A percentile compares a stretch with the other conserved stretches of the same genome.
phyloP scores from a whole-genome alignment of 176 grass and related monocot species.

The Oryza meridionalis region DNA sequence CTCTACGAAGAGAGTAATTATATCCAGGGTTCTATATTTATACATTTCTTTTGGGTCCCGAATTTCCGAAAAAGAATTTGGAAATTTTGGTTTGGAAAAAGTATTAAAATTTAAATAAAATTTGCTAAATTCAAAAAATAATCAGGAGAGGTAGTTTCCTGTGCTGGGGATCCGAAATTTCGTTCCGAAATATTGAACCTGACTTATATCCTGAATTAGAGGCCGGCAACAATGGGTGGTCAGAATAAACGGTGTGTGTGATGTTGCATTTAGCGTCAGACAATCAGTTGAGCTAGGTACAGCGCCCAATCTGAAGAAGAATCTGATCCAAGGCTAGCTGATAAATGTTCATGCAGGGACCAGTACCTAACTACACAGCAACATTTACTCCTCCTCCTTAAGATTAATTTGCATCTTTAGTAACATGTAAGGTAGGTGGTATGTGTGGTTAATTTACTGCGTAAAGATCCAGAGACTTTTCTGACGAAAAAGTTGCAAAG shows the following conservation, averaged over 20 bases:
- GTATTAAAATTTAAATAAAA: too few species aligned
- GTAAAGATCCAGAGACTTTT: neutral
- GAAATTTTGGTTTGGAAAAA: too few species aligned
- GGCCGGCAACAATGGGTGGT: neutral
- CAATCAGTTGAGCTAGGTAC: slow-evolving; percentile 23
- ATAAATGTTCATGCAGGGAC: slow-evolving; percentile 40
- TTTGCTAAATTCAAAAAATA: too few species aligned
- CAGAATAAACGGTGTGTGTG: slow-evolving; percentile 26
- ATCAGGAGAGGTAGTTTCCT: too few species aligned
- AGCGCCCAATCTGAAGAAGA: slow-evolving; percentile 30
- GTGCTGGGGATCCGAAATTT: too few species aligned
- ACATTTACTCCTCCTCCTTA: slow-evolving; percentile 36
- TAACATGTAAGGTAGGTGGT: neutral
- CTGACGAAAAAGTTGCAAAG: neutral
- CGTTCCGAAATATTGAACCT: too few species aligned
- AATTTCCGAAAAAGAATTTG: too few species aligned
- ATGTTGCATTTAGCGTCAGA: slow-evolving; percentile 16
- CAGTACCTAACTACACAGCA: slow-evolving; percentile 26
- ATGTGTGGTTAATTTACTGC: too few species aligned
- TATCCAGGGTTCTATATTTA: too few species aligned
- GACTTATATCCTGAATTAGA: too few species aligned
- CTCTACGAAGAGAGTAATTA: neutral
- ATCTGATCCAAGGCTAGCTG: slow-evolving; percentile 20
- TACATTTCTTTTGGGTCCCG: too few species aligned
- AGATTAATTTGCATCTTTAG: neutral